Base-by-base conservation (phyloP, 2,329 filamentous ascomycete species). In the Exophiala mesophila region DNA sequence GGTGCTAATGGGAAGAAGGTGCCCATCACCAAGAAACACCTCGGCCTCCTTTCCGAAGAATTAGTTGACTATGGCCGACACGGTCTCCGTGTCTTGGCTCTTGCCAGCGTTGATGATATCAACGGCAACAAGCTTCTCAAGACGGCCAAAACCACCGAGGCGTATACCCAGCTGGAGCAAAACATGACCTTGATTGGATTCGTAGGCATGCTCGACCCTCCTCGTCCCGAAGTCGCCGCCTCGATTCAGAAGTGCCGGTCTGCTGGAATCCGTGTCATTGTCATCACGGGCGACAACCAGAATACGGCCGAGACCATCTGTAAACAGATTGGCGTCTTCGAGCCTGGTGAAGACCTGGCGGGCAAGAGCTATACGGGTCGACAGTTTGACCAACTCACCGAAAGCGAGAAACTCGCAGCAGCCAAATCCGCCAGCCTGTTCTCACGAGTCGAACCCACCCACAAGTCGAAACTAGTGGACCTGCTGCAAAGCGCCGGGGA, bases 301-400 rank as follows among this genome's bases (percentile, higher is more conserved):
- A 94, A 94, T 70, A 98, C 92, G 3, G 92, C 92, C 6, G 92
- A 98, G 71, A 90, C 88, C 49, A 96, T 98, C 62, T 98, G 92
- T 71, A 85, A 90, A 58, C 85, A 95, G 65, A 98, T 98, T 63
- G 92, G 92, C 49, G 82, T 98, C 39, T 98, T 98, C 64, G 83
- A 81, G 12, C 68, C 77, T 53, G 69, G 83, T 47, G 90, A 97
- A 65, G 78, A 96, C 59, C 76, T 97, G 18, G 78, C 72, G 31
- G 89, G 89, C 58, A 97, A 96, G 76, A 96, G 88, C 67, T 97
- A 78, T 59, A 98, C 92, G 52, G 92, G 92, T 42, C 83, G 90
- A 54, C 85, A 98, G 64, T 98, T 98, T 55, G 92, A 98, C 59
- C 80, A 81, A 45, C 73, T 98, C 40, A 85, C 76, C 60, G 77